These are phyloP conservation scores for Cryptomeria japonica DNA, from an alignment of 75 land plant species.

Conservation along the genomic window DNA sequence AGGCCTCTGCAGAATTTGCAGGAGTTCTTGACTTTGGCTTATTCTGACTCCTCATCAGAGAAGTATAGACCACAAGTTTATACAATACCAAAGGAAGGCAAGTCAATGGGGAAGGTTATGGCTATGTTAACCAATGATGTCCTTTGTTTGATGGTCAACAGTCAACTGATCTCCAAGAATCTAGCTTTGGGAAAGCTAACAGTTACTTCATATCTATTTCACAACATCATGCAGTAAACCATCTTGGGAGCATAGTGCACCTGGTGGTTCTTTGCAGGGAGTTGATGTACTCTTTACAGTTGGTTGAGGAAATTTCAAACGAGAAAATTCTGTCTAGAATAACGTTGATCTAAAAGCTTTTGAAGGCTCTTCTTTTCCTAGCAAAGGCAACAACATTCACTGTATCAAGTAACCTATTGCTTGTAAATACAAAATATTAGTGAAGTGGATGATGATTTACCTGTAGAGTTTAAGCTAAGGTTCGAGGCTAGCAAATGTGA, in stretches of 20 bases:
- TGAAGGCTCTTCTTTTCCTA: conserved; percentile 58
- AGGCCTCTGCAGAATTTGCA: conserved; percentile 16
- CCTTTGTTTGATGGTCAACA: conserved; percentile 24
- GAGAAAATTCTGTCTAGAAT: conserved; percentile 38
- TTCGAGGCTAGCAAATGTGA: conserved; percentile 45
- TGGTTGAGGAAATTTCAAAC: conserved; percentile 38
- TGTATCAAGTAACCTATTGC: conserved; percentile 34
- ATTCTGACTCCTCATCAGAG: not conserved
- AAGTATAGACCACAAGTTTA: conserved; percentile 31
- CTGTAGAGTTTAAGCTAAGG: conserved; percentile 41
- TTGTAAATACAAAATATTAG: conserved; percentile 48
- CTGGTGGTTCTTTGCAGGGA: conserved; percentile 43
- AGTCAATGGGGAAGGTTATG: conserved; percentile 27
- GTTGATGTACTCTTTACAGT: conserved; percentile 28
- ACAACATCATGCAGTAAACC: conserved; percentile 64
- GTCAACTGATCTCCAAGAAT: conserved; percentile 12
- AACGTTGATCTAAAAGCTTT: conserved; percentile 48
- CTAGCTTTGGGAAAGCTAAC: conserved; percentile 14
- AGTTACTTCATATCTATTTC: conserved; percentile 39
- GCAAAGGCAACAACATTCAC: conserved; percentile 36
- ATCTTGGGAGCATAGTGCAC: conserved; percentile 52
- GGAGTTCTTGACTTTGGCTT: conserved; percentile 26
- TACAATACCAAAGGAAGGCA: conserved; percentile 30
- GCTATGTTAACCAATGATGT: conserved; percentile 35
- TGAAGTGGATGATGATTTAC: conserved; percentile 43